Percentiles rank a stretch among this genome's conserved stretches.
phyloP scores from a whole-genome alignment of 2,329 filamentous ascomycete species.

The Sporothrix phasma region DNA sequence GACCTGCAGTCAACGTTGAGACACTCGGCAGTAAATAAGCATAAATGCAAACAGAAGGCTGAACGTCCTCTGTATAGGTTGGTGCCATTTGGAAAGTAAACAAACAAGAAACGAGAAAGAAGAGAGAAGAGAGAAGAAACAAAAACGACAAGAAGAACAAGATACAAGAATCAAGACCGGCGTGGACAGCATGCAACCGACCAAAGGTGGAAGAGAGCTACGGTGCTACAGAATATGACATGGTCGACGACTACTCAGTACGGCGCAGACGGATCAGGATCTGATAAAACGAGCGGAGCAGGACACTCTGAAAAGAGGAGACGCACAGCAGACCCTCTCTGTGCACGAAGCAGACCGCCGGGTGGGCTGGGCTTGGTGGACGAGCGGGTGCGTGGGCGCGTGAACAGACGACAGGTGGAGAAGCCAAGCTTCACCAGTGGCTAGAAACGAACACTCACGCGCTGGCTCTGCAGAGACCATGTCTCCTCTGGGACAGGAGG shows the following conservation, averaged over 20 bases:
- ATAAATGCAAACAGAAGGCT: too few relatives aligned
- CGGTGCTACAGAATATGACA: too few relatives aligned
- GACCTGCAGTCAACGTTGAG: too few relatives aligned
- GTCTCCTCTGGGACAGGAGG: background rate
- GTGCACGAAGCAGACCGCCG: background rate
- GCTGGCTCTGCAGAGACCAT: background rate
- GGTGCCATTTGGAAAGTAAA: too few relatives aligned
- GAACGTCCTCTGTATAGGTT: too few relatives aligned
- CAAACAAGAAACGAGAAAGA: background rate
- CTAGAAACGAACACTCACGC: background rate
- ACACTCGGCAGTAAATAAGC: too few relatives aligned
- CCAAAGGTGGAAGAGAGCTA: too few relatives aligned
- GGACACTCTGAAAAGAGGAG: too few relatives aligned
- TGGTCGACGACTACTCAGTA: too few relatives aligned
- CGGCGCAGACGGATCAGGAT: background rate
- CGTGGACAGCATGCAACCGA: too few relatives aligned
- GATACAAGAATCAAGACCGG: too few relatives aligned
- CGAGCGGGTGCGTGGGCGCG: background rate
- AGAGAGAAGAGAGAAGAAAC: background rate
- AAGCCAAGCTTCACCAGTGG: background rate
- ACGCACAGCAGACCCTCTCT: background rate
- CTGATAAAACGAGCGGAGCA: conserved; percentile 5
- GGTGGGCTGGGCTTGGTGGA: background rate
- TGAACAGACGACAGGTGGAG: background rate
- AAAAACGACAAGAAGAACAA: background rate